phyloP scores from a whole-genome alignment of 306 rosid species.

The Bauhinia variegata region DNA sequence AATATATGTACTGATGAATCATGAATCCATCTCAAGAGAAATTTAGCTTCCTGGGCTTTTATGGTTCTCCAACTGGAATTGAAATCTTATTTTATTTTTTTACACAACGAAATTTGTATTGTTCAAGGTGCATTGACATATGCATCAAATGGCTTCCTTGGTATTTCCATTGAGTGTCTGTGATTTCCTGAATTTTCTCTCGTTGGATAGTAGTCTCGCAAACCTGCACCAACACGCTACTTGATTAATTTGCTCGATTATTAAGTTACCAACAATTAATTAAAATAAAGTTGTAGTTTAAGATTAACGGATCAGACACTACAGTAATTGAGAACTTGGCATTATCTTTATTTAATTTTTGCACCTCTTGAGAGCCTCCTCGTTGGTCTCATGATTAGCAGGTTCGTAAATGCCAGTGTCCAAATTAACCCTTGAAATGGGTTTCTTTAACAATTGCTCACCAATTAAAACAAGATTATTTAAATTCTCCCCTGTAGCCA shows the following conservation, averaged over 20 bases:
- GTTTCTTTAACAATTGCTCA: conserved; percentile 50
- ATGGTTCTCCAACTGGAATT: no score
- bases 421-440: conserved; percentile 56
- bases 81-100: no score
- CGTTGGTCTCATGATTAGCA: conserved; percentile 43
- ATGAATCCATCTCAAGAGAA: no score
- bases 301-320: no score
- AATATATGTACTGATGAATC: no score
- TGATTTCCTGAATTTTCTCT: conserved; percentile 39
- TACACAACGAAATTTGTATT: no score
- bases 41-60: no score
- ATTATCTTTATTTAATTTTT: no score
- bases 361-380: conserved; percentile 54
- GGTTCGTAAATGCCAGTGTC: conserved; percentile 45
- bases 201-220: conserved; percentile 50
- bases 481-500: conserved; percentile 50
- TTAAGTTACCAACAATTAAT: not conserved
- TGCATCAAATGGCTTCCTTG: not conserved
- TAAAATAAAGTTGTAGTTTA: not conserved
- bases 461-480: conserved; percentile 48
- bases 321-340: no score
- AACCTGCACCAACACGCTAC: conserved; percentile 32
- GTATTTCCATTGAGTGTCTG: conserved; percentile 34
- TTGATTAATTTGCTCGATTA: not conserved
- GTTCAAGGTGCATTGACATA: no score